Percentiles rank a stretch among this genome's conserved stretches.
phyloP scores from a whole-genome alignment of 306 rosid genomes.

The Astragalus glycyphyllos region DNA sequence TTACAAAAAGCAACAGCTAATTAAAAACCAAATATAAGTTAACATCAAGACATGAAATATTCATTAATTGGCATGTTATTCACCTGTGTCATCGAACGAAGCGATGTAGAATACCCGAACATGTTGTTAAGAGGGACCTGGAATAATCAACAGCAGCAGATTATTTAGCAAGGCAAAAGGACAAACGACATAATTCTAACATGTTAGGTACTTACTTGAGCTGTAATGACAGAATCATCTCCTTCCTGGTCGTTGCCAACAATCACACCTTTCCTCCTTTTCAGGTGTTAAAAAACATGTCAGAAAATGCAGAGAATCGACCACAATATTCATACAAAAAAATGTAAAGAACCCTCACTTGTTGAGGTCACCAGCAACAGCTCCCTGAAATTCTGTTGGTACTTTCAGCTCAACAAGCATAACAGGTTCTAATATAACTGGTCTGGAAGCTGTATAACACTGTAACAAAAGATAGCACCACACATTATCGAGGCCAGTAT shows the following conservation, averaged over 20 bases:
- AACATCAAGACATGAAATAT: background rate
- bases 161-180: slow-evolving; percentile 25
- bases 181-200: slow-evolving; percentile 1
- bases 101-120: slow-evolving; percentile 94
- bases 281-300: slow-evolving; percentile 33
- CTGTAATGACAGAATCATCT: slow-evolving; percentile 90
- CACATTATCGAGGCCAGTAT: slow-evolving; percentile 6
- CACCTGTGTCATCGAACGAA: slow-evolving; percentile 98
- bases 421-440: slow-evolving; percentile 95
- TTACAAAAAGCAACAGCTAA: background rate
- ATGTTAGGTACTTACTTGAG: slow-evolving; percentile 63
- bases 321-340: background rate
- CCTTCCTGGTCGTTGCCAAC: slow-evolving; percentile 99
- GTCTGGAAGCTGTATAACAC: slow-evolving; percentile 87
- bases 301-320: slow-evolving; percentile 31
- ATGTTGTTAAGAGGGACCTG: slow-evolving; percentile 97
- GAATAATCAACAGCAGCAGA: slow-evolving; percentile 36
- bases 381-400: slow-evolving; percentile 97
- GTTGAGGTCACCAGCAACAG: slow-evolving; percentile 95
- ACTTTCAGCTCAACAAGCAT: slow-evolving; percentile 97
- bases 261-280: slow-evolving; percentile 91
- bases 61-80: background rate
- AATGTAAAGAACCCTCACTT: slow-evolving; percentile 64
- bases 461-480: slow-evolving; percentile 49
- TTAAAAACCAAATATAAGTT: background rate